Conservation (phyloP, 1,139 yeast genomes). For the Geotrichum histeridarum region DNA sequence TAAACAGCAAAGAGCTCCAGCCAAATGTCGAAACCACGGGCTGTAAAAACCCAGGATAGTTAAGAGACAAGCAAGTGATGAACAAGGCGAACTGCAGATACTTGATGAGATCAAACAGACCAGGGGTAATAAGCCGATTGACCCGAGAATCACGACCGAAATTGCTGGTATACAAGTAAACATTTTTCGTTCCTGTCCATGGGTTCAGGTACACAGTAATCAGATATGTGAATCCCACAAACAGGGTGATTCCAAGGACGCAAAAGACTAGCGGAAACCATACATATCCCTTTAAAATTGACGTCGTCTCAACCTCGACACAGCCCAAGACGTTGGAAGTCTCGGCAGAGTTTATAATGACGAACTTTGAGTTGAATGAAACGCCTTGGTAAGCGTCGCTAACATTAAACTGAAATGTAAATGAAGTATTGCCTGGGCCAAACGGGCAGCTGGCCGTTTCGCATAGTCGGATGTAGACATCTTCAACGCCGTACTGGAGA, state of each 20-base stretch:
- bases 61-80: slow-evolving; percentile 51
- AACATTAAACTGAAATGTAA: slow-evolving; percentile 28
- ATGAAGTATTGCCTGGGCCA: slow-evolving; percentile 25
- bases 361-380: slow-evolving; percentile 31
- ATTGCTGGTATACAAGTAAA: slow-evolving; percentile 54
- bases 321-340: slow-evolving; percentile 46
- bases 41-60: slow-evolving; percentile 62
- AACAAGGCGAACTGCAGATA: slow-evolving; percentile 58
- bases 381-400: slow-evolving; percentile 30
- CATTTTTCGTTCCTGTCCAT: slow-evolving; percentile 58
- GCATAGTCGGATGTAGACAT: slow-evolving; percentile 32
- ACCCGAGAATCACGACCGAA: slow-evolving; percentile 57
- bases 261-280: slow-evolving; percentile 43
- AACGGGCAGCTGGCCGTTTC: slow-evolving; percentile 32
- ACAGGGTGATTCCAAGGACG: slow-evolving; percentile 43
- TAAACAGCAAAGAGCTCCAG: slow-evolving; percentile 39
- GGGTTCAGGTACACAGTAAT: slow-evolving; percentile 45
- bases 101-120: slow-evolving; percentile 45
- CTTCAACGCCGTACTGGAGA: slow-evolving; percentile 23
- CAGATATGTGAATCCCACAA: slow-evolving; percentile 44
- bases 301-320: slow-evolving; percentile 47
- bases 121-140: slow-evolving; percentile 54
- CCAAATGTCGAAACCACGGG: slow-evolving; percentile 45
- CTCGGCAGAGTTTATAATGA: slow-evolving; percentile 38
- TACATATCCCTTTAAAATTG: slow-evolving; percentile 42